Conservation (phyloP, 805 yeast species). For the Monosporozyma siamensis region DNA sequence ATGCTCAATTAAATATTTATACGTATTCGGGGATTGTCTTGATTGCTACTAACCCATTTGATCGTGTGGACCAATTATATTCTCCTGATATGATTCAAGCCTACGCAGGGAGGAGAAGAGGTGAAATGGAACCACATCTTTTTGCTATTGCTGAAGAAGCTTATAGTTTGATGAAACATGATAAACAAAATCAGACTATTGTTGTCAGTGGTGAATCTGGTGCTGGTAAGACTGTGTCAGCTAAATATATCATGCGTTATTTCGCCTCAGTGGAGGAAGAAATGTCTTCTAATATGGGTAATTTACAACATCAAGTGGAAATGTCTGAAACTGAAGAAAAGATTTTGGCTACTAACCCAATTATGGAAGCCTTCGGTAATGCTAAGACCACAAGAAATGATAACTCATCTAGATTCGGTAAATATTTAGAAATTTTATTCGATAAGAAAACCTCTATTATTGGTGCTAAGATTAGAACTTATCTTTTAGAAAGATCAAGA, state of each 20-base stretch:
- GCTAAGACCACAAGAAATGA: conserved; percentile 87
- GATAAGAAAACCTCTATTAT: conserved; percentile 66
- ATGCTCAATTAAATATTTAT: conserved; percentile 81
- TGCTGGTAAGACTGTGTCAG: conserved; percentile 96
- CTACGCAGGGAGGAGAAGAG: conserved; percentile 85
- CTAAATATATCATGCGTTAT: conserved; percentile 94
- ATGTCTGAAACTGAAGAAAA: conserved; percentile 90
- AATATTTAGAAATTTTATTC: conserved; percentile 84
- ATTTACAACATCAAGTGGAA: conserved; percentile 39
- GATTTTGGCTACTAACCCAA: conserved; percentile 89
- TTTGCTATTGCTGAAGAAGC: conserved; percentile 98
- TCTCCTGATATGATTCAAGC: conserved; percentile 91
- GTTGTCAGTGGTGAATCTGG: conserved; percentile 98
- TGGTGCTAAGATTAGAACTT: conserved; percentile 92
- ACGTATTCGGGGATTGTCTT: conserved; percentile 95
- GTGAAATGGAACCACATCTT: conserved; percentile 93
- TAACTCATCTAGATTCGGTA: conserved; percentile 91
- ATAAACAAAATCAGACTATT: conserved; percentile 81
- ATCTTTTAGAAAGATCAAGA: conserved; percentile 85
- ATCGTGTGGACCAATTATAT: conserved; percentile 80
- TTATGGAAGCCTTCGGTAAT: conserved; percentile 87
- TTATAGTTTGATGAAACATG: conserved; percentile 85
- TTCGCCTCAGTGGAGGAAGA: conserved; percentile 82
- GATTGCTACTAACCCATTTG: conserved; percentile 95
- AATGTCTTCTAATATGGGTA: conserved; percentile 28